These are phyloP conservation scores for Pseudotsuga menziesii DNA, from an alignment of 75 land plant species.

Conservation along the genomic window DNA sequence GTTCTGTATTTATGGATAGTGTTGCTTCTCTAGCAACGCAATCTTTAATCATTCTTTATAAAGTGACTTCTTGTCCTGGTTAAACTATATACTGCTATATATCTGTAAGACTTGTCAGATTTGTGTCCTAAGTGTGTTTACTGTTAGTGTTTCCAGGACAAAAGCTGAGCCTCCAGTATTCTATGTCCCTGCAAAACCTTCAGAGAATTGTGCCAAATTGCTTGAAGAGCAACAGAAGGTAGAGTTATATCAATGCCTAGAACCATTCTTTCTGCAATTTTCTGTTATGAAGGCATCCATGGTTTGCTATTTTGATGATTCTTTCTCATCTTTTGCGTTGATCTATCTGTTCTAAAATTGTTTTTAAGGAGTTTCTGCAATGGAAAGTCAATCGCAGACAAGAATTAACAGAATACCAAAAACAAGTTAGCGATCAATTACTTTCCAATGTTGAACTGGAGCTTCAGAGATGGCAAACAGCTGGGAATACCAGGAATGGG, in stretches of 20 bases:
- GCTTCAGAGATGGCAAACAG: constrained; percentile 74
- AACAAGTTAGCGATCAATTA: constrained; percentile 59
- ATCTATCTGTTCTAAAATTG: background rate
- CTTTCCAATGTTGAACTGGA: constrained; percentile 75
- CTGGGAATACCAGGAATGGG: constrained; percentile 38
- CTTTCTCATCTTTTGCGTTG: background rate
- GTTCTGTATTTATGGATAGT: too few species aligned
- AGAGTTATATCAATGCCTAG: background rate
- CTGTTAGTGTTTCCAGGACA: constrained; percentile 45
- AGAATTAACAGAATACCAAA: constrained; percentile 76
- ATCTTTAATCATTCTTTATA: too few species aligned
- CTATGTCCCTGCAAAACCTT: constrained; percentile 62
- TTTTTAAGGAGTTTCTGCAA: constrained; percentile 49
- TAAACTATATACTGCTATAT: background rate
- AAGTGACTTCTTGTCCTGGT: background rate
- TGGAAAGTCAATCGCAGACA: constrained; percentile 80
- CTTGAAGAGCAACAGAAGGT: constrained; percentile 36
- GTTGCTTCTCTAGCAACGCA: background rate
- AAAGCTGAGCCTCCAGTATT: constrained; percentile 82
- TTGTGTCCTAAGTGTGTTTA: background rate
- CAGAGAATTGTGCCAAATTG: constrained; percentile 46
- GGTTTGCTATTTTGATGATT: background rate
- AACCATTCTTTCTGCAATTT: background rate
- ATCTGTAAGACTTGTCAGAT: background rate
- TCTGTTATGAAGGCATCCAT: background rate